phyloP scores from a whole-genome alignment of 1,284 basidiomycete genomes.

The Apiotrichum montevideense region DNA sequence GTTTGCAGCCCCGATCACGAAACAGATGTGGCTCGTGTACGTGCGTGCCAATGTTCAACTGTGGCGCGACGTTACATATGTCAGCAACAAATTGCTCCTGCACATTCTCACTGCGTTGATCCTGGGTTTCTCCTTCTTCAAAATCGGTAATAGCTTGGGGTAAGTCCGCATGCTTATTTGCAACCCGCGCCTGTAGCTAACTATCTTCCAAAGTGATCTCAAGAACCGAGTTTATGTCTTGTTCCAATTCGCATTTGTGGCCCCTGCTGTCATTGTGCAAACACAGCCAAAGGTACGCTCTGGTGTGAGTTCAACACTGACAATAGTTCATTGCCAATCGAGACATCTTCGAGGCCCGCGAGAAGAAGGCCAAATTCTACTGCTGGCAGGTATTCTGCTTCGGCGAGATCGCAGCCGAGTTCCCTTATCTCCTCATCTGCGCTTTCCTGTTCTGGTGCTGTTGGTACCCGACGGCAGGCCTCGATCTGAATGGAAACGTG shows the following conservation, averaged over 20 bases:
- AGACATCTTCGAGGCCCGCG: conserved; percentile 42
- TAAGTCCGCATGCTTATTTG: not conserved
- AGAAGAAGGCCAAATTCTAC: conserved; percentile 44
- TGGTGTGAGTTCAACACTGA: not conserved
- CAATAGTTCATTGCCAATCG: conserved; percentile 36
- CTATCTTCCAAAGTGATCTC: not conserved
- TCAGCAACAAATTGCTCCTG: conserved; percentile 22
- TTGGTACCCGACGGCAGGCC: conserved; percentile 3
- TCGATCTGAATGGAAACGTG: not conserved
- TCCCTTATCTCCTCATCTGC: conserved; percentile 38
- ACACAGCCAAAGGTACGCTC: conserved; percentile 35
- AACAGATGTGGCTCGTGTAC: conserved; percentile 13
- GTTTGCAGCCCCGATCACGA: conserved; percentile 11
- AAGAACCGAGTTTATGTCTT: conserved; percentile 23
- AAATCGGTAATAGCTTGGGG: not conserved
- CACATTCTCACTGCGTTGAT: conserved; percentile 14
- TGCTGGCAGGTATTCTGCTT: conserved; percentile 31
- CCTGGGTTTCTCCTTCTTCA: conserved; percentile 24
- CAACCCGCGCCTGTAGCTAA: too few species aligned
- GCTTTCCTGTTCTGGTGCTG: conserved; percentile 13
- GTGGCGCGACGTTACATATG: conserved; percentile 20
- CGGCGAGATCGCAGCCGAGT: conserved; percentile 40
- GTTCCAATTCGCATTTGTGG: conserved; percentile 44
- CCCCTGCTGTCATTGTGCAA: conserved; percentile 43
- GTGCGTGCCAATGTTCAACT: conserved; percentile 10